These are phyloP conservation scores for Ilyonectria robusta DNA, from an alignment of 2,329 filamentous ascomycete genomes.

Conservation along the genomic window DNA sequence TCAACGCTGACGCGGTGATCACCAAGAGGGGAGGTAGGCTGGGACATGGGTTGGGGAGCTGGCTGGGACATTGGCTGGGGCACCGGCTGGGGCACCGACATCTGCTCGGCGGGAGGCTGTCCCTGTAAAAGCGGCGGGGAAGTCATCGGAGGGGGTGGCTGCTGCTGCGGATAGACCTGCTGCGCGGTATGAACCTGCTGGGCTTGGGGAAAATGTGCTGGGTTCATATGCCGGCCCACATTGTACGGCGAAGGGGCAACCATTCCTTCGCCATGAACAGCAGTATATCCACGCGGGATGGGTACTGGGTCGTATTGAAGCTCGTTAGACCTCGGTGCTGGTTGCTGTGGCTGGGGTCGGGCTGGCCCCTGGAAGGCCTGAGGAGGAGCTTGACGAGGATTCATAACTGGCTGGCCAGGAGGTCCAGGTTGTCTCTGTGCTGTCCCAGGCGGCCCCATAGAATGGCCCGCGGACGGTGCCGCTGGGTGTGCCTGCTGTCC, in stretches of 20 bases:
- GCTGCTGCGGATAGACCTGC: slow-evolving; percentile 30
- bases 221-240: slow-evolving; percentile 37
- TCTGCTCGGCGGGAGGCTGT: slow-evolving; percentile 9
- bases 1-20: slow-evolving; percentile 13
- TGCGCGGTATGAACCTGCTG: slow-evolving; percentile 32
- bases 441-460: slow-evolving; percentile 4
- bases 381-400: slow-evolving; percentile 9
- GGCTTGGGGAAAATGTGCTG: slow-evolving; percentile 24
- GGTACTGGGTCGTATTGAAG: slow-evolving; percentile 56
- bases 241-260: slow-evolving; percentile 49
- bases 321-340: slow-evolving; percentile 39
- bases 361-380: slow-evolving; percentile 10
- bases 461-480: background rate
- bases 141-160: slow-evolving; percentile 28
- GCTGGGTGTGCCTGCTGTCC: slow-evolving; percentile 24
- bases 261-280: slow-evolving; percentile 55
- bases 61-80: slow-evolving; percentile 35
- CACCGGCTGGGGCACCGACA: slow-evolving; percentile 28
- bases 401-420: background rate
- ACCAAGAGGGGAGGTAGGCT: slow-evolving; percentile 26
- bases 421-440: slow-evolving; percentile 12
- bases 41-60: slow-evolving; percentile 32
- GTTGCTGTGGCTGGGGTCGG: slow-evolving; percentile 27
- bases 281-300: slow-evolving; percentile 54
- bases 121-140: background rate